Base-by-base conservation (phyloP, 2,329 filamentous ascomycete species). In the Zymoseptoria passerinii region DNA sequence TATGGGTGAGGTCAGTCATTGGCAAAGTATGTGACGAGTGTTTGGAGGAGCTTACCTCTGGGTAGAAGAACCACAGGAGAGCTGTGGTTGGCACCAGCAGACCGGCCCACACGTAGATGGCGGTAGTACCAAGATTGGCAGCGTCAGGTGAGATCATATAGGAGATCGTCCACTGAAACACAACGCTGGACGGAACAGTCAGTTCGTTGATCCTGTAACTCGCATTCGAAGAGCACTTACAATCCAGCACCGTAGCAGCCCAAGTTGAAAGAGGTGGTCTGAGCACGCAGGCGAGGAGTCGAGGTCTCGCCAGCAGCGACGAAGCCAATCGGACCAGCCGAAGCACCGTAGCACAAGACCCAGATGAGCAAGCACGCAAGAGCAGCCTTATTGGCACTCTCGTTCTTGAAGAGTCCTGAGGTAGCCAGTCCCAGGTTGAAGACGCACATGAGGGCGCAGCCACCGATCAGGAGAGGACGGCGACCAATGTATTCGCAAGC, bases 331-430 rank as follows among this genome's bases (percentile, higher is more conserved):
- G 61, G 61, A 1, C 61, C 61, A 55, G 50, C 61, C 6, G 58
- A 61, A 10, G 61, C 61, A 13, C 61, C 61, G 16, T 63, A 63
- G 50, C 61, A 63, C 20, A 63, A 40, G 8, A 63, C 61, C 61
- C 61, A 63, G 4, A 63, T 58, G 28, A 63, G 52, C 52, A 63
- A 54, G 44, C 59, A 61, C 4, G 58, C 61, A 8, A 63, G 56
- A 13, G 56, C 61, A 19, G 61, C 61, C 28, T 63, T 63, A 29
- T 28, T 20, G 7, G 61, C 56, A 35, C 53, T 54, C 10, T 19
- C 48, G 2, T 50, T 57, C 18, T 58, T 28, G 49, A 58, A 61
- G 40, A 63, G 48, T 18, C 58, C 53, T 13, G 61, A 57, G 1
- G 61, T 55, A 8, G 55, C 61, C 53, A 63, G 44, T 20, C 58